These are phyloP conservation scores for Nannizzia gypsea DNA, from an alignment of 2,329 filamentous ascomycete species.

Conservation along the genomic window DNA sequence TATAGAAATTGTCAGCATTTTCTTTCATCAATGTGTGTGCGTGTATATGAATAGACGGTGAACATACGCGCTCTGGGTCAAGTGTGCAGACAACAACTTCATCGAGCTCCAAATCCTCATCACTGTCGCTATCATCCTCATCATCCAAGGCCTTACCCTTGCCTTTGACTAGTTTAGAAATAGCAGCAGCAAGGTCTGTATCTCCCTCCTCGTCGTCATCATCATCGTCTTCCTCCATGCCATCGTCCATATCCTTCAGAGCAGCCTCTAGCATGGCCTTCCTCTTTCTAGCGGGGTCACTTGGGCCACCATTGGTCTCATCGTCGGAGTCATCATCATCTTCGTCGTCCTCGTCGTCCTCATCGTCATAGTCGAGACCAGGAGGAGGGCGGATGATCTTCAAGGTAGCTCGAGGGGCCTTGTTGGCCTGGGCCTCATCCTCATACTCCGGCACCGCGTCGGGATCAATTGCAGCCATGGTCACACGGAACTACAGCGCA, in stretches of 20 bases:
- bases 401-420: constrained; percentile 66
- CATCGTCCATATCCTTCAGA: constrained; percentile 64
- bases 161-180: constrained; percentile 47
- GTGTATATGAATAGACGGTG: not conserved
- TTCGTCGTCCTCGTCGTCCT: constrained; percentile 48
- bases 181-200: constrained; percentile 46
- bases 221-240: constrained; percentile 45
- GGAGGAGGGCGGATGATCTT: constrained; percentile 71
- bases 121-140: constrained; percentile 48
- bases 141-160: constrained; percentile 60
- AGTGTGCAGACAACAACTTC: constrained; percentile 94
- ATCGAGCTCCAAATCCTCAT: constrained; percentile 57
- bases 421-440: constrained; percentile 49
- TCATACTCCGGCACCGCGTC: constrained; percentile 60
- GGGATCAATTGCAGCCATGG: constrained; percentile 96
- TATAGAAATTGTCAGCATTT: constrained; percentile 29
- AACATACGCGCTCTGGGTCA: constrained; percentile 73
- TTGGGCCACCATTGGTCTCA: constrained; percentile 77
- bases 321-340: constrained; percentile 50
- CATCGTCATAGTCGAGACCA: constrained; percentile 45
- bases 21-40: not conserved
- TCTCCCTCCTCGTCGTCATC: constrained; percentile 54
- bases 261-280: constrained; percentile 70
- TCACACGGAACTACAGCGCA: constrained; percentile 69
- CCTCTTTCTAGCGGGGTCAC: constrained; percentile 80